Conservation (phyloP, 305 asterid species). For the Fraxinus sp. region DNA sequence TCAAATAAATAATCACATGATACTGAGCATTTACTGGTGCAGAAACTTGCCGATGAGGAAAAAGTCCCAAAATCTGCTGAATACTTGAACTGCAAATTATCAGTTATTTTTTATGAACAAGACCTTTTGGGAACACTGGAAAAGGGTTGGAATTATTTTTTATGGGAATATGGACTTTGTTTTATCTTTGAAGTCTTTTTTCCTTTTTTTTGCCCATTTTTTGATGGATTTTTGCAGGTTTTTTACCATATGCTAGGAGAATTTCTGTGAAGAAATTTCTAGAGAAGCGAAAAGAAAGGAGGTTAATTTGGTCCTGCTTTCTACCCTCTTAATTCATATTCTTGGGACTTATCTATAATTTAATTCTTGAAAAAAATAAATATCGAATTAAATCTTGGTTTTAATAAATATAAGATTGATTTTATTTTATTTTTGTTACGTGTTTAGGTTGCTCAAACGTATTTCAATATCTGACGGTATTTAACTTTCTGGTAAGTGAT, state of each 20-base stretch:
- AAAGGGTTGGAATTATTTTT: background rate
- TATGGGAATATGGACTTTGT: background rate
- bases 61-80: background rate
- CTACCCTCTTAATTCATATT: background rate
- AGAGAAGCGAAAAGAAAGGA: conserved; percentile 17
- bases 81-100: background rate
- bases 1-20: background rate
- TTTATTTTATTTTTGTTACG: too few species aligned
- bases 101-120: background rate
- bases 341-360: background rate
- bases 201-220: background rate
- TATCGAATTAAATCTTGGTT: too few species aligned
- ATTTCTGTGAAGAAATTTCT: conserved; percentile 14
- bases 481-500: background rate
- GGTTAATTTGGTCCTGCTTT: background rate
- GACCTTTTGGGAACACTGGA: background rate
- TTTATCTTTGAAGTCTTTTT: too few species aligned
- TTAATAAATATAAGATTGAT: too few species aligned
- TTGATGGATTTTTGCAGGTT: background rate
- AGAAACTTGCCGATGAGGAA: conserved; percentile 2
- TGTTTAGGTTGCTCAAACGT: background rate
- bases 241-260: conserved; percentile 18
- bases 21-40: background rate
- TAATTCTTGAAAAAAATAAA: too few species aligned
- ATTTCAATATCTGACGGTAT: background rate